Evolutionary conservation across 345 rosid species (phyloP), one percentile per base, ranked within the genome.

Genomic region (Citrus maxima): DNA sequence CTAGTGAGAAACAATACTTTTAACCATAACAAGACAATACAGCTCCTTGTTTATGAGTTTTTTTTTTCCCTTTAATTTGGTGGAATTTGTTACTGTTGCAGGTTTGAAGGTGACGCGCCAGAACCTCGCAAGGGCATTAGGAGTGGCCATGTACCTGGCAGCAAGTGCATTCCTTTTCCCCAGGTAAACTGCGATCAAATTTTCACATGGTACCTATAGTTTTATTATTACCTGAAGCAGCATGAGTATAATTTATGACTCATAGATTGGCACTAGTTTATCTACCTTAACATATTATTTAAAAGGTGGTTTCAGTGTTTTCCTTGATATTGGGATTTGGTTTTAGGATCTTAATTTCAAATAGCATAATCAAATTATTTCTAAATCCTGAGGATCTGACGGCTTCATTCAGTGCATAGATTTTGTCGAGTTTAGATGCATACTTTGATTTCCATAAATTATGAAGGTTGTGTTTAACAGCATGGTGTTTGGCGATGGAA

Each of bases 141-240:
- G 71, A 92, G 99, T 55, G 99, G 99, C 73, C 98, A 97, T 86
- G 88, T 97, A 42, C 98, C 99, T 72, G 95, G 95, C 59, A 94
- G 98, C 95, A 93, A 92, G 82, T 97, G 98, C 82, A 82, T 93
- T 79, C 98, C 99, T 78, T 97, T 92, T 77, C 84, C 86, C n/a
- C 91, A 89, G 85, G 99, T 91, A 85, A 80, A 56, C 58, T 4
- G 5, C 19, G 27, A 60, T 18, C 55, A 75, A n/a, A 24, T 21
- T 37, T 76, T 70, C 32, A 55, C 30, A 67, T 65, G 56, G 9
- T 56, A 67, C 16, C 72, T 62, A 14, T 65, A 7, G 51, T 67
- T 38, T 37, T 40, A 10, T 65, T 65, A 67, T 67, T 16, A 37
- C 28, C 27, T 67, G 46, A 12, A 37, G 25, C 27, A 67, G 19